Base-by-base conservation (phyloP, 2,329 filamentous ascomycete species). In the Aspergillus glaucus region DNA sequence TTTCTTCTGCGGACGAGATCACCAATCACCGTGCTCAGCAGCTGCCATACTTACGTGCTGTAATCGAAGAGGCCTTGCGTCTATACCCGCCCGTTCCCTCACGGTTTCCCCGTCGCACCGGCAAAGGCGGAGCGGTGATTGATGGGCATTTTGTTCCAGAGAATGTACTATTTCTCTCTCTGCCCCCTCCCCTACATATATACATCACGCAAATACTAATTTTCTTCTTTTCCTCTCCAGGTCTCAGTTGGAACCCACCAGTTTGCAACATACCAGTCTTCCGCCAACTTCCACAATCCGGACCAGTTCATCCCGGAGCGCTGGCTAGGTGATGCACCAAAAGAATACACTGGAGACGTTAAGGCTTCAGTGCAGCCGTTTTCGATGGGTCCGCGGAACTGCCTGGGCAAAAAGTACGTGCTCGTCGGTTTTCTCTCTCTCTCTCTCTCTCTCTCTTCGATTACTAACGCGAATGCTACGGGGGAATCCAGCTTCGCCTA, bases 381-480 rank as follows among this genome's bases (percentile, higher is more conserved):
- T 49, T 70, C 69, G 1, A 48, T 74, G 3, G 75, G 77, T 0
- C 71, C 76, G 3, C 64, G 76, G 2, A 75, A 77, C 46, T 79
- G 76, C 48, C 68, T 79, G 19, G 77, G 75, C 2, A 66, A 64
- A 50, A 75, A 76, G 71, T 40, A 40, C 37, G 37, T 40, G 17
- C 15, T 15, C 15, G 15, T 15, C 15, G 15, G 15, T 15, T 15
- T 1, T 40, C 37, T 15, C 12, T 40, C 2, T 40, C 15, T 19
- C 37, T 40, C 4, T 15, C 72, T 58, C 62, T 72, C 62, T 17
- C n/a, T 4, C 8, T 26, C 24, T 19, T 10, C 8, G 15, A 26
- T 36, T 22, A 17, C 22, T 39, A 10, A 30, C 22, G 37, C 12
- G 12, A 24, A 45, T 30, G 15, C 15, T 15, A 15, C 15, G 15